These are phyloP conservation scores for Xenosphaeropsis pyriputrescens DNA, from an alignment of 2,329 filamentous ascomycete species.

Conservation along the genomic window DNA sequence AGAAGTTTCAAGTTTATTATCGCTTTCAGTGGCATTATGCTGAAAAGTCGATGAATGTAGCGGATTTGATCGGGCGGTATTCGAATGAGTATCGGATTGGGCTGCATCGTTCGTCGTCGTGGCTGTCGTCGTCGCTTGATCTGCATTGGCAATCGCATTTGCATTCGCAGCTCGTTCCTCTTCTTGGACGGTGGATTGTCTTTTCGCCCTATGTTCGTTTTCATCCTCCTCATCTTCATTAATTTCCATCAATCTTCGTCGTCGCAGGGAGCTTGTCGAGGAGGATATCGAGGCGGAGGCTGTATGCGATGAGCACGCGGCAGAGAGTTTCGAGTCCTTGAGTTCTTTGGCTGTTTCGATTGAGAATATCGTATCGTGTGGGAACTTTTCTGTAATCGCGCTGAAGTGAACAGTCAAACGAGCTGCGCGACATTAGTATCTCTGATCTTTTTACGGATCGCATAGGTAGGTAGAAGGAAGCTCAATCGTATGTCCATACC, in stretches of 20 bases:
- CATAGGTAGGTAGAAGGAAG: neutral
- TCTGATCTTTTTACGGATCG: conserved; percentile 1
- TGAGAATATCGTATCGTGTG: conserved; percentile 73
- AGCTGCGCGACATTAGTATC: conserved; percentile 31
- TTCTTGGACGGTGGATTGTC: conserved; percentile 38
- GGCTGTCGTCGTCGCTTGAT: too few relatives aligned
- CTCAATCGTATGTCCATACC: conserved; percentile 54
- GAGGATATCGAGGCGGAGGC: conserved; percentile 77
- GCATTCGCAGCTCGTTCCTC: conserved; percentile 22
- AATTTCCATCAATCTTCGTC: conserved; percentile 75
- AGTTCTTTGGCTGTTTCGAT: conserved; percentile 64
- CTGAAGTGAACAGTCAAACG: conserved; percentile 65
- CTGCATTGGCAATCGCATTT: conserved; percentile 9
- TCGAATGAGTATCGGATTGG: too few relatives aligned
- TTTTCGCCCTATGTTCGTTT: conserved; percentile 35
- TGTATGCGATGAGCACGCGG: conserved; percentile 79
- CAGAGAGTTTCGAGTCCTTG: conserved; percentile 74
- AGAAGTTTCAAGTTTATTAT: neutral
- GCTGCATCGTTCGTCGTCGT: too few relatives aligned
- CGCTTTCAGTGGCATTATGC: conserved; percentile 9
- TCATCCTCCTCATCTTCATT: conserved; percentile 84
- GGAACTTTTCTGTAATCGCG: conserved; percentile 57
- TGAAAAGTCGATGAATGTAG: conserved; percentile 1
- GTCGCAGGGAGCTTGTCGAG: conserved; percentile 64
- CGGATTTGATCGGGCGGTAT: too few relatives aligned